These are phyloP conservation scores for Pythium scleroteichum DNA, from an alignment of 352 stramenopile species.

Conservation along the genomic window DNA sequence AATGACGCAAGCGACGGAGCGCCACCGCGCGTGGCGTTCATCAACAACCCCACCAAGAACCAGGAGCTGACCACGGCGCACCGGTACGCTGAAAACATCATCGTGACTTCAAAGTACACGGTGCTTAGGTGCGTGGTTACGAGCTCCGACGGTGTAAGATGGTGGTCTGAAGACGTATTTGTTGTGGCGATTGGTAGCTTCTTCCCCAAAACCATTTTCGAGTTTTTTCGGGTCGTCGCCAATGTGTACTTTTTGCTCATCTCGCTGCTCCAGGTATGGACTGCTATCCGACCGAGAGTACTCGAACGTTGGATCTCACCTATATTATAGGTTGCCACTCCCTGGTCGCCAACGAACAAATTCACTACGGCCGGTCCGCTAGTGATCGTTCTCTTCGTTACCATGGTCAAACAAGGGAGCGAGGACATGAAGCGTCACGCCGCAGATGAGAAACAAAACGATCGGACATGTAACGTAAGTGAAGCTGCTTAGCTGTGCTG, in stretches of 20 bases:
- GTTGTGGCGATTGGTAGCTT: slow-evolving; percentile 58
- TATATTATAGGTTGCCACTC: slow-evolving; percentile 46
- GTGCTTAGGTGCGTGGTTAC: slow-evolving; percentile 33
- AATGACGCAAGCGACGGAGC: background rate
- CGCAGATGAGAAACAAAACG: slow-evolving; percentile 66
- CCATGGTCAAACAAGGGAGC: slow-evolving; percentile 71
- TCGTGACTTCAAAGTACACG: slow-evolving; percentile 93
- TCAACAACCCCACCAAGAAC: slow-evolving; percentile 59
- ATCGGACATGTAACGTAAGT: slow-evolving; percentile 46
- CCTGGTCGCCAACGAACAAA: slow-evolving; percentile 66
- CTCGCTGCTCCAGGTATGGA: slow-evolving; percentile 80
- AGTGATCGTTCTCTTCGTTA: slow-evolving; percentile 72
- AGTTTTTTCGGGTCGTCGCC: slow-evolving; percentile 93
- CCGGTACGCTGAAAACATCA: slow-evolving; percentile 75
- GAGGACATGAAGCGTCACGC: slow-evolving; percentile 74
- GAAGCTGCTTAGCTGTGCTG: background rate
- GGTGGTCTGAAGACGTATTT: background rate
- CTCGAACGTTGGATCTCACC: background rate
- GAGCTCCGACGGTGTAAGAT: too few relatives aligned
- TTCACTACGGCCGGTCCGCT: slow-evolving; percentile 75
- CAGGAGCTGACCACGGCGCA: slow-evolving; percentile 47
- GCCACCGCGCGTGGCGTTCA: slow-evolving; percentile 40
- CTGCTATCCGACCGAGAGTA: background rate
- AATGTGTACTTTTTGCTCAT: slow-evolving; percentile 97
- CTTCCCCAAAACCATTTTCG: slow-evolving; percentile 91